Evolutionary conservation across 2,329 filamentous ascomycete species (phyloP), one percentile per base, ranked within the genome.

Genomic region (Diplodia intermedia): DNA sequence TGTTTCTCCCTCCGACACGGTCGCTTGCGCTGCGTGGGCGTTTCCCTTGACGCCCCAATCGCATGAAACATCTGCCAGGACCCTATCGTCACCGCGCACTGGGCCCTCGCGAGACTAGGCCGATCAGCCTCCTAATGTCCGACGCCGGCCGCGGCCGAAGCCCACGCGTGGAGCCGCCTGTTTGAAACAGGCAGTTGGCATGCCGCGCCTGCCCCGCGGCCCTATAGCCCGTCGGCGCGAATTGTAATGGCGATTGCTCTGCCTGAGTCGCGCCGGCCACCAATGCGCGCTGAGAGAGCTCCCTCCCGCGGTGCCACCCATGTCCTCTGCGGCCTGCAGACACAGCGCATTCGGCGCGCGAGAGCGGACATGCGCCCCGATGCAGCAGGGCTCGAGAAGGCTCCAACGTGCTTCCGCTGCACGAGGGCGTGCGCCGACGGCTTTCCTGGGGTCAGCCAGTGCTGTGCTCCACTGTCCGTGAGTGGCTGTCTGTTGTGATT

Each of bases 111-210:
- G 36, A 55, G 52, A 47, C 63, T 29, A 23, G 40, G 62, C 33
- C 50, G 52, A 55, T 56, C 63, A 49, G 4, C 52, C 52, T 56
- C 63, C 50, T 66, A 66, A 66, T 66, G 38, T 66, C 63, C 63
- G 63, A 66, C 63, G 38, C 63, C 63, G 52, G 63, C 49, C 33
- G 33, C 36, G 38, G 53, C 62, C 50, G 49, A 29, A 20, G n/a
- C 29, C 47, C 49, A 40, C 52, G 47, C 52, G 63, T 55, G 63
- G 52, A 66, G 63, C 63, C 49, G 56, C 56, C 55, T 68, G 66
- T 68, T 68, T 68, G 49, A 57, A 68, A 68, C 43, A 63, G 66
- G 66, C 66, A 68, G 66, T 55, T 68, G 66, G 23, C 43, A n/a
- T 47, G 66, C 33, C 57, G 49, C n/a, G n/a, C 47, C 20, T 33